A percentile compares a stretch with the other conserved stretches of the same genome.
Evolutionary conservation across 495 filamentous ascomycete species (phyloP).

Genomic region (Hypoxylon perforatum): DNA sequence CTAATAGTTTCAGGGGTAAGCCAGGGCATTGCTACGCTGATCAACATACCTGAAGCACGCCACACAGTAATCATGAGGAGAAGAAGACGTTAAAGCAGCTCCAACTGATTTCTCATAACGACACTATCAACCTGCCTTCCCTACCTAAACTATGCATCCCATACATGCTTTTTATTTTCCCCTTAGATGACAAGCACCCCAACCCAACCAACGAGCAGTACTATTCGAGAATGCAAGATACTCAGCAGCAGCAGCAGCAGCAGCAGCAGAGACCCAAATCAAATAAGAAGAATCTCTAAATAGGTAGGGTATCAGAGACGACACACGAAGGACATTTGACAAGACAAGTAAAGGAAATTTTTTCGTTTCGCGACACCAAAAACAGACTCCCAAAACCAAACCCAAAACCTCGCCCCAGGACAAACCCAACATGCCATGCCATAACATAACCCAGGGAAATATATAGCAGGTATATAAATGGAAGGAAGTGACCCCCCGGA

Average conservation of each 20-base stretch:
- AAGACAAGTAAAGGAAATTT: conserved; percentile 10
- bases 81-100: conserved; percentile 14
- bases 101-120: conserved; percentile 35
- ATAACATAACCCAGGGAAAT: conserved; percentile 22
- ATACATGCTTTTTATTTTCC: conserved; percentile 22
- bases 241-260: conserved; percentile 14
- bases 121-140: conserved; percentile 32
- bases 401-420: conserved; percentile 16
- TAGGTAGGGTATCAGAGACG: conserved; percentile 45
- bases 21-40: neutral
- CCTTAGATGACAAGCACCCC: conserved; percentile 18
- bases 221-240: conserved; percentile 32
- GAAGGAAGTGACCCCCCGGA: too few species aligned
- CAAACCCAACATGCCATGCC: conserved; percentile 6
- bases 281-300: conserved; percentile 43
- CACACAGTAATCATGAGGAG: neutral
- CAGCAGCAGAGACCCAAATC: conserved; percentile 8
- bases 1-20: neutral
- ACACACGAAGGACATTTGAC: conserved; percentile 11
- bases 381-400: too few species aligned
- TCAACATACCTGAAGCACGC: conserved; percentile 3
- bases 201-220: conserved; percentile 29
- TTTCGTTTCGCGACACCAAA: conserved; percentile 16
- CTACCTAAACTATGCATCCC: conserved; percentile 25
- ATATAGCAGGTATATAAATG: conserved; percentile 31